Evolutionary conservation across 106 monocot genomes (phyloP), one percentile per base, ranked within the genome.

Genomic region (Hemerocallis citrina): DNA sequence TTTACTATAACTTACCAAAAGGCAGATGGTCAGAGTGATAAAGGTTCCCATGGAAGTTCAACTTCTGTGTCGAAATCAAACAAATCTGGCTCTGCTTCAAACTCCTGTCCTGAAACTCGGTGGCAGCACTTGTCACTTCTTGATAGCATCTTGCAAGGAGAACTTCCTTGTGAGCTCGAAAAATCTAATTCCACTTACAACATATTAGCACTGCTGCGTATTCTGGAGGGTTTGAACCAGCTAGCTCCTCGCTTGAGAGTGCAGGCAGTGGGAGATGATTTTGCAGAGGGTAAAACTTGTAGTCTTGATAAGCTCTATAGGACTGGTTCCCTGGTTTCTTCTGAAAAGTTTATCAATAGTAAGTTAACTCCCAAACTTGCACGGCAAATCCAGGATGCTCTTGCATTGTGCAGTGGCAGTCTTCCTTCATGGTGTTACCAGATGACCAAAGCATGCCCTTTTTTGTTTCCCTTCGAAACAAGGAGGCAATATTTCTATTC

Each of bases 351-450:
- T 70, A 65, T 82, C 10, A 93, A 79, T 64, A 77, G 57, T 63
- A 93, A 93, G 59, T 66, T 93, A 68, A 88, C 88, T 23, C 93
- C 93, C 13, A 93, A 93, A 59, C 74, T 93, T 30, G 68, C 85
- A 21, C 62, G 93, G 34, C 93, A 93, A 79, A 82, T 93, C 36
- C 93, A 88, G 70, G 93, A 93, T 70, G 81, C 78, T 65, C 77
- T 93, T 58, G 93, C 93, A 68, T 72, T 93, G 40, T 93, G 88
- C 67, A 93, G 93, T 59, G 93, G 93, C 33, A 88, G 93, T 77
- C 70, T 93, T 20, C 93, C 93, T 17, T 79, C 88, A 37, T 93
- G 93, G 93, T 93, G 93, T 69, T 82, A 85, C 57, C 88, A 93
- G 64, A 59, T 88, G 78, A 85, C 93, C 3, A 88, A 82, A 78